A percentile compares a stretch with the other conserved stretches of the same genome.
phyloP scores from a whole-genome alignment of 2,329 filamentous ascomycete species.

The Arachnopeziza araneosa region DNA sequence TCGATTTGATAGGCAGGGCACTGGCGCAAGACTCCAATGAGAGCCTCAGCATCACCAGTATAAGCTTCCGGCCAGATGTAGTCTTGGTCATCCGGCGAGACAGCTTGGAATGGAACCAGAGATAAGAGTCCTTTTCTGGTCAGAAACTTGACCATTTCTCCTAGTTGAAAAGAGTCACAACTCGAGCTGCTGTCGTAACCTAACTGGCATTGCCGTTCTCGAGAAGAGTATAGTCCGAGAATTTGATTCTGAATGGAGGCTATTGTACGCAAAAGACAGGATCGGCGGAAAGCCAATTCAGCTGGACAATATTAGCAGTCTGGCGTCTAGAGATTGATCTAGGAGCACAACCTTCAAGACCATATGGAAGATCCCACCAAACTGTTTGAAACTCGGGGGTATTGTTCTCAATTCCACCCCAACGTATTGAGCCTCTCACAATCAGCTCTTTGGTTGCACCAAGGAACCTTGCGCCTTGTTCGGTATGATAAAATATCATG shows the following conservation, averaged over 20 bases:
- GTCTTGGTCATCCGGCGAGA: slow-evolving; percentile 35
- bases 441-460: slow-evolving; percentile 61
- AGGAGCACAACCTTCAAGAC: slow-evolving; percentile 50
- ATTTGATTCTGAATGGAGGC: slow-evolving; percentile 67
- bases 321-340: background rate
- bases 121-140: slow-evolving; percentile 54
- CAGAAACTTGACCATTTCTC: slow-evolving; percentile 71
- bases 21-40: slow-evolving; percentile 58
- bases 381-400: slow-evolving; percentile 36
- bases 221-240: slow-evolving; percentile 59
- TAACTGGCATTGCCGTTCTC: slow-evolving; percentile 63
- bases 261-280: slow-evolving; percentile 62
- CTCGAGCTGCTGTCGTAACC: slow-evolving; percentile 68
- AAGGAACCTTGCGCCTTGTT: slow-evolving; percentile 55
- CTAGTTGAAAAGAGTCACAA: slow-evolving; percentile 74
- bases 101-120: slow-evolving; percentile 50
- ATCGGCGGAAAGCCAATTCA: slow-evolving; percentile 61
- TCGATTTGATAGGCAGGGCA: slow-evolving; percentile 70
- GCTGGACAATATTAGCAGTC: slow-evolving; percentile 35
- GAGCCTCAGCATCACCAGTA: slow-evolving; percentile 52
- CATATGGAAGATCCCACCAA: slow-evolving; percentile 70
- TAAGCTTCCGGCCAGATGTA: slow-evolving; percentile 36
- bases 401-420: slow-evolving; percentile 23
- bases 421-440: slow-evolving; percentile 52
- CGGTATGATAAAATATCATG: slow-evolving; percentile 54